Evolutionary conservation across 2,329 filamentous ascomycete species (phyloP).

Genomic region (Ambrosiella beaveri): DNA sequence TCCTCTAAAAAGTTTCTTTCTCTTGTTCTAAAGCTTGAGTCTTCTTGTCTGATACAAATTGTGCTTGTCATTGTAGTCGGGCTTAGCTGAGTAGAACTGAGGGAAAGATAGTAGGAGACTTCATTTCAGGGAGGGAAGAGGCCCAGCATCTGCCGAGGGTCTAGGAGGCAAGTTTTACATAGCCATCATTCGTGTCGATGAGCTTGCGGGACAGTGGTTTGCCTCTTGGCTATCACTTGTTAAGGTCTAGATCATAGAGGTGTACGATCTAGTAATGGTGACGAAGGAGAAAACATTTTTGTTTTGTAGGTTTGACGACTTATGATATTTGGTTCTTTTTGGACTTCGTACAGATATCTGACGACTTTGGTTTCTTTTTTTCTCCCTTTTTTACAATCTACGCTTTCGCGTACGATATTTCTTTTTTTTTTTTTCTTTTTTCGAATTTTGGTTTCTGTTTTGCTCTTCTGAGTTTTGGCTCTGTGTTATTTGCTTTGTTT

Average conservation of each 20-base stretch:
- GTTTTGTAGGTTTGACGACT: not conserved
- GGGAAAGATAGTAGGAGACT: not conserved
- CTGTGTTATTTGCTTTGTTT: not conserved
- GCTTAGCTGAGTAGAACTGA: not conserved
- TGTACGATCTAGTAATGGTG: not conserved
- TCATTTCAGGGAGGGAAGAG: not conserved
- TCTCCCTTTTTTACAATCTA: not conserved
- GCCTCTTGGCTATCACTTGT: not conserved
- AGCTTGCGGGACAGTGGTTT: not conserved
- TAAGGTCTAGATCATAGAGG: not conserved
- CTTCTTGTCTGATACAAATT: not conserved
- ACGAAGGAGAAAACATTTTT: not conserved
- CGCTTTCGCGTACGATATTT: not conserved
- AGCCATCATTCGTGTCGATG: not conserved
- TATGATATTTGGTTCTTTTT: not conserved
- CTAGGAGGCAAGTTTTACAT: not conserved
- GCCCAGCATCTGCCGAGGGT: not conserved
- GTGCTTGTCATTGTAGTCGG: not conserved
- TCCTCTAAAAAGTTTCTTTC: conserved; percentile 2
- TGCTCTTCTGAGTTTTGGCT: not conserved
- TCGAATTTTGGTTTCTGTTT: conserved; percentile 10
- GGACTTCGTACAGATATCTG: not conserved
- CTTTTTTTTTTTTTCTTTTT: conserved; percentile 14
- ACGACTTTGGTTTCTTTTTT: not conserved
- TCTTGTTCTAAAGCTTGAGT: not conserved